Evolutionary conservation across 2,329 filamentous ascomycete species (phyloP), one percentile per base, ranked within the genome.

Genomic region (Aspergillus calidoustus): DNA sequence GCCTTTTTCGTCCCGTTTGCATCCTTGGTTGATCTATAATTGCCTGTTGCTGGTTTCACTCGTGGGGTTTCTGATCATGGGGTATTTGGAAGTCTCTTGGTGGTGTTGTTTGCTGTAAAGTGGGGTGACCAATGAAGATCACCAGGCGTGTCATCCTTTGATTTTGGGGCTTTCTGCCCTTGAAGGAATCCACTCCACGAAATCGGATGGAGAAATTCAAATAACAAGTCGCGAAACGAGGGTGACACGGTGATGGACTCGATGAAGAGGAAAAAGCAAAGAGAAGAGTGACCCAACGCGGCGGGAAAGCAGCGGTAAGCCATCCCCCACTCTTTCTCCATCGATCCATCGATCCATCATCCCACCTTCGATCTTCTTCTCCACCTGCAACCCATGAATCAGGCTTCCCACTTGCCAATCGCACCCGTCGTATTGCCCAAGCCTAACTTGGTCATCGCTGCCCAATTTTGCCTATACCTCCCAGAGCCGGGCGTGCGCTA

Each of bases 111-210:
- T 50, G 30, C 30, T 43, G 19, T 22, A 46, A 30, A 48, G 53
- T 46, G 47, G 53, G 58, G 46, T 28, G 28, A 43, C 30, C 25
- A 48, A 56, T 22, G 59, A 43, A 22, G 53, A 60, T 60, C 53
- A 56, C 51, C 25, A 52, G 59, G 59, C 38, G 59, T 52, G 47
- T 55, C 59, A 56, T 60, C 25, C 23, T 44, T 31, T 30, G 44
- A 34, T 44, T 31, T 30, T 31, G 34, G 48, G 15, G 41, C 11
- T 43, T 38, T 43, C 11, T n/a, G 49, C 44, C 48, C 48, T 17
- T 58, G 47, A 46, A 52, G 28, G 55, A 52, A 52, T n/a, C 51
- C 34, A 41, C 31, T 25, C 3, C 22, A 51, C 34, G 47, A 43
- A 31, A 41, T 31, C 47, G 25, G 22, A 38, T 54, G 51, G 31